Percentiles rank a stretch among this genome's conserved stretches.
These are phyloP conservation scores for Neurospora hispaniola DNA, from an alignment of 495 filamentous ascomycete genomes.

Conservation along the genomic window DNA sequence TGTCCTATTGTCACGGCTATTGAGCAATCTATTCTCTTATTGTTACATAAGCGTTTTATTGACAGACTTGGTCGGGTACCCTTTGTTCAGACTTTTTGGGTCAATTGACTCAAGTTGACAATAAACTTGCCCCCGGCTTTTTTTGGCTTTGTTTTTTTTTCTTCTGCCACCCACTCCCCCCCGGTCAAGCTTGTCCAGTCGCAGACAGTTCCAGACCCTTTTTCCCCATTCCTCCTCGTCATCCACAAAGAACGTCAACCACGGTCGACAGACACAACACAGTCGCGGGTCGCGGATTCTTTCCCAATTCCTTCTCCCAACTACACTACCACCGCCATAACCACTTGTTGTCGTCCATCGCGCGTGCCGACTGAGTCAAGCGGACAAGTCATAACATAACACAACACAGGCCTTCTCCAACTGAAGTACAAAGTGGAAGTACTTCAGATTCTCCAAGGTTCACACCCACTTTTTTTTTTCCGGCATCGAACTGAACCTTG, in stretches of 20 bases:
- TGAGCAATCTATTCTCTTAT: neutral
- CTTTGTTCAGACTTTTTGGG: neutral
- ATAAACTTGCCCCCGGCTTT: neutral
- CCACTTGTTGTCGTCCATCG: neutral
- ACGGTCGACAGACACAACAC: neutral
- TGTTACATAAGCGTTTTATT: neutral
- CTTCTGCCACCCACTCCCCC: neutral
- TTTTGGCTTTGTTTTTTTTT: neutral
- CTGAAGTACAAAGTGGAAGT: neutral
- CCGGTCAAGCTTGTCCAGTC: neutral
- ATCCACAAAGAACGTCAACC: neutral
- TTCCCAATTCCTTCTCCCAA: neutral
- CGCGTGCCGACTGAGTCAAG: neutral
- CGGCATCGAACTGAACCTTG: neutral
- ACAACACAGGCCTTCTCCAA: neutral
- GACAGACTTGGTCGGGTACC: neutral
- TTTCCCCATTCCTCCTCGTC: neutral
- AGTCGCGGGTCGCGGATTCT: neutral
- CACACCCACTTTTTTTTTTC: neutral
- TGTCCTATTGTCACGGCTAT: neutral
- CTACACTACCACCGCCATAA: neutral
- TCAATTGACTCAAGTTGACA: neutral
- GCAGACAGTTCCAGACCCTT: neutral
- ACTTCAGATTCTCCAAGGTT: neutral
- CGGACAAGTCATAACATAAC: neutral